Conservation (phyloP, 805 yeast species). For the Komagataella pseudopastoris region DNA sequence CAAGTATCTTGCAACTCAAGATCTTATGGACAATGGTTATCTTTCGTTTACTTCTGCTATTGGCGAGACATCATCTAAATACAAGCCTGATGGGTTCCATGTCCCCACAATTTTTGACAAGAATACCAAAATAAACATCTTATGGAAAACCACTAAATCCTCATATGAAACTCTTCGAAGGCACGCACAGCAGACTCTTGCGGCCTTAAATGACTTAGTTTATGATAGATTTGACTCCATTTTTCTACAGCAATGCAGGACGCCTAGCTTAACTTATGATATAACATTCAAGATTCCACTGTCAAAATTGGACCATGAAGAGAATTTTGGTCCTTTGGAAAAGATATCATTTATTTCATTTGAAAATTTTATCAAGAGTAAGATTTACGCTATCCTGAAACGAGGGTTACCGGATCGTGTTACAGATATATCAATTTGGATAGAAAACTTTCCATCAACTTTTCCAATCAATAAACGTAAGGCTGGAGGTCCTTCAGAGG, state of each 20-base stretch:
- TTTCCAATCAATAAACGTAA: slow-evolving; percentile 9
- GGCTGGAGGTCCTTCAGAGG: slow-evolving; percentile 10
- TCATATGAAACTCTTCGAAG: slow-evolving; percentile 49
- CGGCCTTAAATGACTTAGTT: slow-evolving; percentile 61
- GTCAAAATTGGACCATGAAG: slow-evolving; percentile 22
- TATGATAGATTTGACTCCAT: slow-evolving; percentile 74
- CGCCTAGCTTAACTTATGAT: slow-evolving; percentile 54
- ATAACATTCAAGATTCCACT: slow-evolving; percentile 39
- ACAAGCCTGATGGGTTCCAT: slow-evolving; percentile 46
- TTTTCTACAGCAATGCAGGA: slow-evolving; percentile 47
- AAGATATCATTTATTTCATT: slow-evolving; percentile 59
- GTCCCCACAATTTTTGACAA: slow-evolving; percentile 71
- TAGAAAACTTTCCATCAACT: slow-evolving; percentile 7
- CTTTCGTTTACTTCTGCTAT: slow-evolving; percentile 48
- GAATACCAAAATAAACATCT: slow-evolving; percentile 58
- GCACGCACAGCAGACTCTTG: slow-evolving; percentile 57
- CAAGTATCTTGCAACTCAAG: slow-evolving; percentile 70
- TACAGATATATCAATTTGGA: slow-evolving; percentile 20
- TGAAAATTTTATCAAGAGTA: slow-evolving; percentile 52
- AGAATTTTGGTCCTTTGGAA: slow-evolving; percentile 52
- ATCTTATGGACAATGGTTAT: slow-evolving; percentile 48
- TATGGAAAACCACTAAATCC: slow-evolving; percentile 68
- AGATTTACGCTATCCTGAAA: slow-evolving; percentile 41
- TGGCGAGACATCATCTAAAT: slow-evolving; percentile 30
- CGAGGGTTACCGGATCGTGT: slow-evolving; percentile 44